A percentile compares a stretch with the other conserved stretches of the same genome.
Conservation (phyloP, 129 eudicot species). For the Artemisia tridentata region DNA sequence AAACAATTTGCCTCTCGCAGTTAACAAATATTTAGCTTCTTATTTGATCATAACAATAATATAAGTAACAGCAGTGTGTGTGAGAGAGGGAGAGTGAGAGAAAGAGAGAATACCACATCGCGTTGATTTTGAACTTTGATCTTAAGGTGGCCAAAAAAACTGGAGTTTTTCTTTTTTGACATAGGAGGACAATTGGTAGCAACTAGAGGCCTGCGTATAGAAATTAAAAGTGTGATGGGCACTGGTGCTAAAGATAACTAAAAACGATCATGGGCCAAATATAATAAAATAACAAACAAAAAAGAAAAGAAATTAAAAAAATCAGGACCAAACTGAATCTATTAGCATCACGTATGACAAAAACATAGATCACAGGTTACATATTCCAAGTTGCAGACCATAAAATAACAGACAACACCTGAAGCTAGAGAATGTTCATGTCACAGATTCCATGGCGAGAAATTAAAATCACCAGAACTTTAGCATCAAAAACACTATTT, state of each 20-base stretch:
- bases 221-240: background rate
- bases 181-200: conserved; percentile 36
- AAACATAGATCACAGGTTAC: too few species aligned
- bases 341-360: too few species aligned
- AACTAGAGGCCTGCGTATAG: conserved; percentile 64
- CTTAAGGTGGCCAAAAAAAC: conserved; percentile 69
- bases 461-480: too few species aligned
- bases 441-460: too few species aligned
- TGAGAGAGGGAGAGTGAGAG: conserved; percentile 11
- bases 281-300: background rate
- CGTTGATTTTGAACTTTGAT: conserved; percentile 43
- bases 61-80: too few species aligned
- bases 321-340: conserved; percentile 4
- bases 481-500: too few species aligned
- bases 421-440: too few species aligned
- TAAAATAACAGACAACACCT: too few species aligned
- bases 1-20: too few species aligned
- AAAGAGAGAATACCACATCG: conserved; percentile 37
- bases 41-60: too few species aligned
- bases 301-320: background rate
- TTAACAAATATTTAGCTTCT: too few species aligned
- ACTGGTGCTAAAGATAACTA: background rate
- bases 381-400: too few species aligned
- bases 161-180: conserved; percentile 35
- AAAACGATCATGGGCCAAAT: background rate